Base-by-base conservation (phyloP, 768 basidiomycete species). In the Termitomyces sp. region DNA sequence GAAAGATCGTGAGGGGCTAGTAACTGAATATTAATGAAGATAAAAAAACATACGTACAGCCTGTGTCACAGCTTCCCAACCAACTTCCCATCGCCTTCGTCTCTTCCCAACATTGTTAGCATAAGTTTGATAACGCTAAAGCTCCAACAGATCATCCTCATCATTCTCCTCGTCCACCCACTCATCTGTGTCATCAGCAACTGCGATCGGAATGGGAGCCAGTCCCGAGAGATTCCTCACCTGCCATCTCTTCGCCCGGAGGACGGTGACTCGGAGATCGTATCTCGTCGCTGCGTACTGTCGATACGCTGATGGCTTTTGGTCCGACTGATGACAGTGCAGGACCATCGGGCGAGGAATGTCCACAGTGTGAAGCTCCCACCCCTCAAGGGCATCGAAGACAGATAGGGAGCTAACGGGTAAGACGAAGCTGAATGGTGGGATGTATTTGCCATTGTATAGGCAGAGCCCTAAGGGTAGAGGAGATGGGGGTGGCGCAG, bases 261-360 rank as follows among this genome's bases (percentile, higher is more conserved):
- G 0, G 86, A 85, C 12, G 85, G 86, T 45, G 82, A 79, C 72
- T 91, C 90, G 0, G 88, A 89, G 61, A 86, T 90, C 12, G 89
- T 91, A 62, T 92, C 90, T 42, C 89, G 74, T 7, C 90, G 89
- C 64, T 91, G 89, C 0, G 90, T 93, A 64, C 89, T 91, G 65
- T 91, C 87, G 18, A 92, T 90, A 13, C 90, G 78, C 10, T 1
- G 90, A 90, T 1, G 85, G 87, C 66, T 85, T 85, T 36, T 85
- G 71, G 37, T 62, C 65, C 24, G 71, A 63, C 5, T 66, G 57
- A 56, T 71, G 67, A 44, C 66, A 63, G 56, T 69, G 69, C 44
- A 66, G 44, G 16, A 64, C 60, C 42, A 39, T 58, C 7, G 58
- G 61, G 12, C 59, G 55, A 85, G 69, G 68, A 82, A 84, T 18